Evolutionary conservation across 108 stramenopile species (phyloP).

Genomic region (Fragilariopsis cylindrus): DNA sequence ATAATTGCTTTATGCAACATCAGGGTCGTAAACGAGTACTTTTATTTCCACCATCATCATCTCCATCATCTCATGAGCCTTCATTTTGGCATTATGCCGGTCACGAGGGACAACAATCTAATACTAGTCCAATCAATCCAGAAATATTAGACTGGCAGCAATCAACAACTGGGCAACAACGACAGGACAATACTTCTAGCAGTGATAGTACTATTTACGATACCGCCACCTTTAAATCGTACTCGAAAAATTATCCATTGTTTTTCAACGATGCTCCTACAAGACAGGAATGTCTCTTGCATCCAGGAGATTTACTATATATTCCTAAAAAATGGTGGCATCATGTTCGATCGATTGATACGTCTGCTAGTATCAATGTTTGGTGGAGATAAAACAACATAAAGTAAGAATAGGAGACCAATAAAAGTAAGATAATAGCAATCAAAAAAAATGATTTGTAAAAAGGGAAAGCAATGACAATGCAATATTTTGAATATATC

Average conservation of each 20-base stretch:
- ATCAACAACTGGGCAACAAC: not conserved
- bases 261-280: constrained; percentile 39
- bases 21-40: constrained; percentile 68
- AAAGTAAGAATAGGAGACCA: no score
- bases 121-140: constrained; percentile 71
- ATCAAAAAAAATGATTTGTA: no score
- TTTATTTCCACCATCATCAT: constrained; percentile 39
- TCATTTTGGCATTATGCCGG: constrained; percentile 29
- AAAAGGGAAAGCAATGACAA: no score
- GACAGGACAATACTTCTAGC: constrained; percentile 18
- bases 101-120: constrained; percentile 65
- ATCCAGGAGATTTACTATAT: constrained; percentile 68
- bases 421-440: no score
- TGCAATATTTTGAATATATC: no score
- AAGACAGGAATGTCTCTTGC: constrained; percentile 45
- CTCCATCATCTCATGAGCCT: not conserved
- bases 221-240: not conserved
- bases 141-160: constrained; percentile 19
- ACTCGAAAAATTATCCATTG: constrained; percentile 38
- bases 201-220: not conserved
- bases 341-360: constrained; percentile 63
- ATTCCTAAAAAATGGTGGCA: constrained; percentile 85
- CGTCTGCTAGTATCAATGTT: constrained; percentile 64
- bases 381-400: constrained; percentile 71
- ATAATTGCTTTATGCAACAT: constrained; percentile 75